Base-by-base conservation (phyloP, 495 filamentous ascomycete genomes). In the Xylaria sp. region DNA sequence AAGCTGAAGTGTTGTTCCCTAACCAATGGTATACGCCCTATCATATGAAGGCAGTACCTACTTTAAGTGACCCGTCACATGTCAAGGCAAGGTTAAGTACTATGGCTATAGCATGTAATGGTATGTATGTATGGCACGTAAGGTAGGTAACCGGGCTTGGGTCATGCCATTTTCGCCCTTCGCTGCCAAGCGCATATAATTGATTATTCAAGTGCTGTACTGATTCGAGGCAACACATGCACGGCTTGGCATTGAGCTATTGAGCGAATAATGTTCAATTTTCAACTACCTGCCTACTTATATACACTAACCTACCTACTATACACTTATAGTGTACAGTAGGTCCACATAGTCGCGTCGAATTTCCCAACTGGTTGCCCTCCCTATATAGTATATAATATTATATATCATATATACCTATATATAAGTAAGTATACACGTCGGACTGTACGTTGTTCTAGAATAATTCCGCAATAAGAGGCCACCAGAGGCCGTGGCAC, bases 391-490 rank as follows among this genome's bases (percentile, higher is more conserved):
- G 0, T n/a, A n/a, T 33, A 46, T 15, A 46, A 3, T 12, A 29
- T 40, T 9, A 8, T n/a, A n/a, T n/a, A n/a, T n/a, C n/a, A n/a
- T n/a, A n/a, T n/a, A n/a, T n/a, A n/a, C n/a, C n/a, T n/a, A n/a
- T n/a, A n/a, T n/a, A n/a, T n/a, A n/a, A n/a, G n/a, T n/a, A 37
- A 11, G 4, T 33, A 37, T 21, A 37, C 19, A 50, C 9, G 17
- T 59, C 57, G 29, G 6, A 19, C 37, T 1, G 5, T 26, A 41
- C n/a, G 26, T 41, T 67, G 4, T 66, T 53, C 64, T 53, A 41
- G 64, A 67, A 55, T 24, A 9, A 41, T 67, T 50, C 63, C 63
- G 44, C 3, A 52, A 53, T 14, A 31, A 40, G 63, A 37, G 44
- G 15, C 14, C 1, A 14, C 21, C 7, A 26, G 29, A 64, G 40